Evolutionary conservation across 495 filamentous ascomycete species (phyloP), one percentile per base, ranked within the genome.

Genomic region (Aspergillus campestris): DNA sequence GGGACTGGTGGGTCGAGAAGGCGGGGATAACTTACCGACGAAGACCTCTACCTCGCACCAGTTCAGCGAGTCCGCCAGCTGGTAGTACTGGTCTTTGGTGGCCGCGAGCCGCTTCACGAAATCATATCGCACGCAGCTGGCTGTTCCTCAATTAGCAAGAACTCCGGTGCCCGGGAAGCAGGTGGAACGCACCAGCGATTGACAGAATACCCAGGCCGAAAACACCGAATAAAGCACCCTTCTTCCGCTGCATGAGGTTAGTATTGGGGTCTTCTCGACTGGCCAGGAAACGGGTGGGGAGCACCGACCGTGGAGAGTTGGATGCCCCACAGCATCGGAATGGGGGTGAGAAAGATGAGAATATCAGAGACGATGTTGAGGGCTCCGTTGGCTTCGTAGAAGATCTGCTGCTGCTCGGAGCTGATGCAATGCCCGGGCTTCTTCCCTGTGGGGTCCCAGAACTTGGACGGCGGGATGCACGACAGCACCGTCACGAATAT

Each of bases 361-460:
- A 69, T 36, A 50, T 75, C 71, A 18, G 61, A 64, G 0, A 52
- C 42, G 11, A 73, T 62, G 27, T 61, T 60, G 15, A 52, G 40
- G 30, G 45, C 28, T 4, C 50, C 50, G 32, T 52, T 48, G 11
- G 38, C 50, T 27, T 52, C 50, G 14, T 52, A 52, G 31, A 52
- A 52, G 12, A 15, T 24, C 29, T 52, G 50, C 36, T 52, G 50
- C 5, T 27, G 6, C 1, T n/a, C 41, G 10, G 14, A 8, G 12
- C n/a, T 5, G 41, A 50, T 50, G 29, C 47, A 50, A 8, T 13
- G 10, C 7, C 41, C 37, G 6, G 33, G 12, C 7, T 18, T 30
- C 9, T 15, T 2, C 11, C 29, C 40, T 33, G 9, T 10, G n/a
- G 18, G 6, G 31, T 38, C 32, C 47, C 47, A 50, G 14, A 52